phyloP scores from a whole-genome alignment of 345 rosid species.

The Carallia pectinifolia region DNA sequence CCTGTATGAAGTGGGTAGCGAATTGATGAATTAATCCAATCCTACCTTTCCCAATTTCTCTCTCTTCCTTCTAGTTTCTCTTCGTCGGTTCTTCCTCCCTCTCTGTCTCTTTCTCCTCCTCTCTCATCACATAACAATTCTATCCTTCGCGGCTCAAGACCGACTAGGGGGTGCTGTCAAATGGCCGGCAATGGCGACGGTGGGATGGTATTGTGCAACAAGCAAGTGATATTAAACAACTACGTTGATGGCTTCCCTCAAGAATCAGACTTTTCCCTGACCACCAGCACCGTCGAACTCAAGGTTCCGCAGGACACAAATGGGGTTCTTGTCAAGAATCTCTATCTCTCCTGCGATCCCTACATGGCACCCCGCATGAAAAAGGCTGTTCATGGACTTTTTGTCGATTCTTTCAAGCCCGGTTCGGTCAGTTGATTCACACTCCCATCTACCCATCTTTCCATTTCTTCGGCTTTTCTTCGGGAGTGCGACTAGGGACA shows the following conservation, averaged over 20 bases:
- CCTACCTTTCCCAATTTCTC: no score
- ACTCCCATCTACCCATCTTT: not conserved
- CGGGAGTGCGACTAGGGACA: no score
- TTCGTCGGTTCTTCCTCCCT: no score
- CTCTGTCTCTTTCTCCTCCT: no score
- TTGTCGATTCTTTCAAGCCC: not conserved
- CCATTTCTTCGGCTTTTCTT: not conserved
- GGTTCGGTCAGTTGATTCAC: slow-evolving; percentile 13
- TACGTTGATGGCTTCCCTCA: slow-evolving; percentile 17
- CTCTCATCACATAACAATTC: no score
- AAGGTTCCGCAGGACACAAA: not conserved
- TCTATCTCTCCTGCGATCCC: slow-evolving; percentile 25
- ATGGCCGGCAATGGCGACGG: not conserved
- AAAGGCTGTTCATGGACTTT: not conserved
- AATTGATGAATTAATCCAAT: no score
- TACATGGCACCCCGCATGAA: slow-evolving; percentile 12
- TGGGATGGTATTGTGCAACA: slow-evolving; percentile 1
- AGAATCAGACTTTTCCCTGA: slow-evolving; percentile 15
- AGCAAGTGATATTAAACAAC: slow-evolving; percentile 16
- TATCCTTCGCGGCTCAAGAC: no score
- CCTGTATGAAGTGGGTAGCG: no score
- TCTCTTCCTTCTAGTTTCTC: no score
- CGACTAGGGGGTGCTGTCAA: no score
- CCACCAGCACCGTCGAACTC: slow-evolving; percentile 5
- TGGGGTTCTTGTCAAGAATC: slow-evolving; percentile 21